Evolutionary conservation across 2,329 filamentous ascomycete genomes (phyloP).

Genomic region (Curvularia sp.): DNA sequence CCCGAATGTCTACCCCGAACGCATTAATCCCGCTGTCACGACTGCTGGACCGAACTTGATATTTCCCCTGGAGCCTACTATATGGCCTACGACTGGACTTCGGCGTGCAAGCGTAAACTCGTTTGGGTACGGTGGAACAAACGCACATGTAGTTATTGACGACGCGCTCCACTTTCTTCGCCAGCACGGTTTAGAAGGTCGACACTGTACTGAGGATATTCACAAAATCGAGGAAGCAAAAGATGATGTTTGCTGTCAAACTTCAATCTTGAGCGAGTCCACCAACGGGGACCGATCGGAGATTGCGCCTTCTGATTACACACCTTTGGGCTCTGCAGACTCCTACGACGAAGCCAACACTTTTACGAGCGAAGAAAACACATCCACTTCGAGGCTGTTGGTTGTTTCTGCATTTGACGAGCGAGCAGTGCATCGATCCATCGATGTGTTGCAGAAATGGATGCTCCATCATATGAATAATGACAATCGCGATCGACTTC

Average conservation of each 20-base stretch:
- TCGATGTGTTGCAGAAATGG: slow-evolving; percentile 9
- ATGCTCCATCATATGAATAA: not conserved
- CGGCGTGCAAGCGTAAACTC: slow-evolving; percentile 36
- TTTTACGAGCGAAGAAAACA: not conserved
- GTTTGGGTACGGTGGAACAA: slow-evolving; percentile 40
- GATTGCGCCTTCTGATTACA: not conserved
- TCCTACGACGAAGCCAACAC: not conserved
- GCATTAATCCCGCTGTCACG: slow-evolving; percentile 36
- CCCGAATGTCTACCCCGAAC: slow-evolving; percentile 21
- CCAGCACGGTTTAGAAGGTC: not conserved
- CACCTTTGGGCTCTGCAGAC: not conserved
- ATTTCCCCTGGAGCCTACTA: slow-evolving; percentile 13
- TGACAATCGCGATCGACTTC: not conserved
- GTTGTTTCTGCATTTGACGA: slow-evolving; percentile 20
- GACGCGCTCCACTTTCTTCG: slow-evolving; percentile 21
- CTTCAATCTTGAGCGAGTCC: not conserved
- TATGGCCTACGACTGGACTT: slow-evolving; percentile 24
- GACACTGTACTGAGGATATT: slow-evolving; percentile 7
- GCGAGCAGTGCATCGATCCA: slow-evolving; percentile 8
- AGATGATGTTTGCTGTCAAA: not conserved
- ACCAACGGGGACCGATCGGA: not conserved
- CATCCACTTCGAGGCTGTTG: slow-evolving; percentile 1
- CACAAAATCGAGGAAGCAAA: not conserved
- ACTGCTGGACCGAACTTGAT: slow-evolving; percentile 15
- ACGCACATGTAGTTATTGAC: slow-evolving; percentile 28